Base-by-base conservation (phyloP, 208 protist genomes). In the Leishmania braziliensis region DNA sequence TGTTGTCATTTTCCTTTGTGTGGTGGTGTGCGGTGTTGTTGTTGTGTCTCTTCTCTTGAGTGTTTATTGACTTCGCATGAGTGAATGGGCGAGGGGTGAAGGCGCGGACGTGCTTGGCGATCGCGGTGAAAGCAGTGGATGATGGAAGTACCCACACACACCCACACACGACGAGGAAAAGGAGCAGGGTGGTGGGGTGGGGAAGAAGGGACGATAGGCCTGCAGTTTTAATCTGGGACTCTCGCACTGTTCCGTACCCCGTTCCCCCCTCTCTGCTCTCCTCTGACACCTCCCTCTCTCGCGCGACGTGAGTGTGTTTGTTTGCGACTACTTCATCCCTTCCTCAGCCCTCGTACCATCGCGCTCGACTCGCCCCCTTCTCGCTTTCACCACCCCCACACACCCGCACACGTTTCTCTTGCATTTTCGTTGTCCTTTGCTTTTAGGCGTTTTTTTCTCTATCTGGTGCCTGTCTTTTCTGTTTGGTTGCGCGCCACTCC, bases 371-470 rank as follows among this genome's bases (percentile, higher is more conserved):
- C 14, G 39, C 39, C 20, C 39, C 39, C 46, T 20, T 16, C 2
- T 14, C 14, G 50, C 16, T 5, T 26, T 33, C 8, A 66, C 60
- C 66, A 33, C 50, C 14, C 43, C 23, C 39, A 5, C 43, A 51
- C 39, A 5, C 68, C 18, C 16, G 68, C 39, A 46, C n/a, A 39
- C 68, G 23, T 70, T 26, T 70, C n/a, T 39, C n/a, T 72, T 72
- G 33, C 69, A 33, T 80, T 51, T 39, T 53, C 78, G 29, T 78
- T 53, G 18, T 53, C 78, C 12, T 77, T 80, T 60, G 48, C 79
- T 81, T 58, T 84, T 74, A 23, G 69, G 78, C 63, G 89, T 56
- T 51, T 29, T 84, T n/a, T 81, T 36, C 78, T 75, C 39, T 77
- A 33, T 80, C 50, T 14, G 6, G 33, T 46, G 39, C 8, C 9